These are phyloP conservation scores for Lactifluus echinatus DNA, from an alignment of 768 basidiomycete genomes.

Conservation along the genomic window DNA sequence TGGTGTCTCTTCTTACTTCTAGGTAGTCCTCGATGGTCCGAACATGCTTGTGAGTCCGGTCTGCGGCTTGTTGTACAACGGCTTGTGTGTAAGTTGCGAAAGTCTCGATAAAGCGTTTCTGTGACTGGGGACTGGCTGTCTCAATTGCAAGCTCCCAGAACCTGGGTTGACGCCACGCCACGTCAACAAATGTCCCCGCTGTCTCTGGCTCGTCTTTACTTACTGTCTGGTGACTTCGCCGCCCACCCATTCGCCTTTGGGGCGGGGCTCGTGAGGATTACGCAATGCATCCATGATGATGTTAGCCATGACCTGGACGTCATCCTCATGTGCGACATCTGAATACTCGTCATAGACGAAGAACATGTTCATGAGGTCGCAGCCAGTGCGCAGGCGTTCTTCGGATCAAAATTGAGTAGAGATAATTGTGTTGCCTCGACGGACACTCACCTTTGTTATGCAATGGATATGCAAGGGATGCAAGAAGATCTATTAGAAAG, in stretches of 20 bases:
- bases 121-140: conserved; percentile 16
- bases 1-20: conserved; percentile 17
- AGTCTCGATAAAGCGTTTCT: conserved; percentile 18
- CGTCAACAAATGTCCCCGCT: not conserved
- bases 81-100: conserved; percentile 18
- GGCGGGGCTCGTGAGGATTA: conserved; percentile 21
- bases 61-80: conserved; percentile 18
- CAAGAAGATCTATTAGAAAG: conserved; percentile 18
- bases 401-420: not conserved
- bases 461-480: conserved; percentile 23
- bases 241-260: conserved; percentile 19
- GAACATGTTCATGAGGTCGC: conserved; percentile 25
- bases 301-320: conserved; percentile 17
- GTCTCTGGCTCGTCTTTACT: not conserved
- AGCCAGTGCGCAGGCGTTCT: conserved; percentile 20
- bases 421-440: not conserved
- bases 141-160: conserved; percentile 22
- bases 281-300: conserved; percentile 23
- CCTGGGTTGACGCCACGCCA: conserved; percentile 6
- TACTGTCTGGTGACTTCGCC: conserved; percentile 23
- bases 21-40: conserved; percentile 16
- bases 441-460: conserved; percentile 13
- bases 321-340: conserved; percentile 18
- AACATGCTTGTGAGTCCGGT: conserved; percentile 15
- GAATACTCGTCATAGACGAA: conserved; percentile 25